A percentile compares a stretch with the other conserved stretches of the same genome.
Evolutionary conservation across 169 alveolate species (phyloP).

Genomic region (Theileria sp.): DNA sequence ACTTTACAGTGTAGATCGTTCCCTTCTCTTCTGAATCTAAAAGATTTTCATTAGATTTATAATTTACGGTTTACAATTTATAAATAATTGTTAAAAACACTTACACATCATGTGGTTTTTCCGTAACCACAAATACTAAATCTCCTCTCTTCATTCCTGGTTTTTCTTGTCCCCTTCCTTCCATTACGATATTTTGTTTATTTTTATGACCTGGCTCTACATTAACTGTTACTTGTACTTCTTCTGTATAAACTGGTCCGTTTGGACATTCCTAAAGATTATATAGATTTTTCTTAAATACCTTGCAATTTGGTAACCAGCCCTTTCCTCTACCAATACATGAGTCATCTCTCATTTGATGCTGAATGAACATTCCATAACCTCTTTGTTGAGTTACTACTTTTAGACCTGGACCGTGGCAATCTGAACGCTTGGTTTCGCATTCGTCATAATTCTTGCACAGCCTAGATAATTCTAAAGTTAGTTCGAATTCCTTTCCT

Average conservation of each 20-base stretch:
- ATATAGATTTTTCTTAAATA: neutral
- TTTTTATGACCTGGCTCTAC: constrained; percentile 60
- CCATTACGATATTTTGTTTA: constrained; percentile 77
- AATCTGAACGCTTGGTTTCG: constrained; percentile 72
- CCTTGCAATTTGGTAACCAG: constrained; percentile 77
- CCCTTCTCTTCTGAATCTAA: constrained; percentile 72
- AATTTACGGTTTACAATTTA: neutral
- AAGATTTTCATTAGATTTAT: neutral
- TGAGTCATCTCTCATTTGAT: constrained; percentile 78
- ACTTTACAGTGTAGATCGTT: constrained; percentile 74
- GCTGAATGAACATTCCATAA: constrained; percentile 83
- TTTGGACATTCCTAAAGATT: constrained; percentile 70
- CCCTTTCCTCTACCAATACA: constrained; percentile 81
- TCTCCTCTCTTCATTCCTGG: constrained; percentile 80
- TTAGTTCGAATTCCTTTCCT: constrained; percentile 72
- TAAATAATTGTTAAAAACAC: neutral
- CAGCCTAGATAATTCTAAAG: constrained; percentile 66
- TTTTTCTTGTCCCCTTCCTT: constrained; percentile 80
- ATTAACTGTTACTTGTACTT: constrained; percentile 35
- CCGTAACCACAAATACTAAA: constrained; percentile 69
- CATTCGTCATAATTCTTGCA: constrained; percentile 81
- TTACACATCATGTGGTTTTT: constrained; percentile 64
- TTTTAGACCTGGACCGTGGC: constrained; percentile 77
- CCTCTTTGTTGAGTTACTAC: constrained; percentile 80
- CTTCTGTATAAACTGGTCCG: constrained; percentile 68